Percentiles rank a stretch among this genome's conserved stretches.
Evolutionary conservation across 495 filamentous ascomycete genomes (phyloP).

Genomic region (Penicillium steckii): DNA sequence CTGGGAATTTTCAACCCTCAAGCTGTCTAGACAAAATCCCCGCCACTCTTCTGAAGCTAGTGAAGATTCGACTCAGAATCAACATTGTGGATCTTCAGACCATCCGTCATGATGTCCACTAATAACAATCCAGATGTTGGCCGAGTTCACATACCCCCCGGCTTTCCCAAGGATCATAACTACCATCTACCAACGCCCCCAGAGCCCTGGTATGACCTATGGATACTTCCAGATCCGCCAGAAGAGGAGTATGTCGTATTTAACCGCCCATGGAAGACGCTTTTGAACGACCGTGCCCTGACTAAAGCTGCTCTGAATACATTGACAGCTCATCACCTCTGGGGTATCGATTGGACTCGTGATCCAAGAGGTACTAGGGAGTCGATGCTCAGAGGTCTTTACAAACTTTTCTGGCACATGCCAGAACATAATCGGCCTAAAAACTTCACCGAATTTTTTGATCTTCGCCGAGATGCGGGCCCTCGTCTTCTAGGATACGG

Average conservation of each 20-base stretch:
- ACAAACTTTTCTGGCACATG: constrained; percentile 32
- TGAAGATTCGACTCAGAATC: too few species aligned
- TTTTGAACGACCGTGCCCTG: not conserved
- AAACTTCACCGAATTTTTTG: constrained; percentile 12
- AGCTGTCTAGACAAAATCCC: too few species aligned
- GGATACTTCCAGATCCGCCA: constrained; percentile 25
- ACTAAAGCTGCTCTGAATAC: not conserved
- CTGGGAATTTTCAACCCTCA: too few species aligned
- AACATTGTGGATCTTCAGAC: too few species aligned
- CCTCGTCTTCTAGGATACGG: constrained; percentile 33
- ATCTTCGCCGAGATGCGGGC: constrained; percentile 32
- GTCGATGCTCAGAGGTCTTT: constrained; percentile 7
- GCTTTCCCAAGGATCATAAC: not conserved
- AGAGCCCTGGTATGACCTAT: constrained; percentile 8
- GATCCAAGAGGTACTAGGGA: not conserved
- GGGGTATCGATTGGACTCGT: constrained; percentile 28
- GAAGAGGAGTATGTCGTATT: not conserved
- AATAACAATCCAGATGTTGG: too few species aligned
- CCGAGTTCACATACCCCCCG: not conserved
- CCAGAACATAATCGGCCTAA: constrained; percentile 16
- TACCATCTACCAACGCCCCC: constrained; percentile 5
- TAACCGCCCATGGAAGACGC: not conserved
- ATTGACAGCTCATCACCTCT: constrained; percentile 20
- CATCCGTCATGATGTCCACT: too few species aligned
- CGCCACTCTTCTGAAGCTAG: too few species aligned